Percentiles rank a stretch among this genome's conserved stretches.
These are phyloP conservation scores for Paradendryphiella salina DNA, from an alignment of 2,329 filamentous ascomycete species.

Conservation along the genomic window DNA sequence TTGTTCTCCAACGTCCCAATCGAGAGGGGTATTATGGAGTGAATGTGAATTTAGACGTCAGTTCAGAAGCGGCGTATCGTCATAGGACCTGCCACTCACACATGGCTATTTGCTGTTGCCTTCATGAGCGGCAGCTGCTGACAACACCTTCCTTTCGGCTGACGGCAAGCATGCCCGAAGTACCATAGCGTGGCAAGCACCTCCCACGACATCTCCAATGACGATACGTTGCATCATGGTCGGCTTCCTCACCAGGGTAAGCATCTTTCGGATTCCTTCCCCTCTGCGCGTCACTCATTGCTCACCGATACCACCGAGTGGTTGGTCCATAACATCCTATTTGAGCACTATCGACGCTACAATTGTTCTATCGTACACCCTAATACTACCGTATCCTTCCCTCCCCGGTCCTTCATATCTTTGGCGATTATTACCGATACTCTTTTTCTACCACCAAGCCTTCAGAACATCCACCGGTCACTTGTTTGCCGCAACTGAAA, in stretches of 20 bases:
- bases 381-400: background rate
- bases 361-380: background rate
- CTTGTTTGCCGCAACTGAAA: background rate
- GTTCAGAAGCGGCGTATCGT: too few relatives aligned
- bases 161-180: background rate
- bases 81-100: too few relatives aligned
- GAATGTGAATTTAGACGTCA: background rate
- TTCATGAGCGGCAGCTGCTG: background rate
- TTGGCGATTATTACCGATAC: background rate
- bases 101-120: background rate
- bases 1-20: background rate
- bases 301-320: background rate
- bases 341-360: constrained; percentile 1
- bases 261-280: background rate
- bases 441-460: background rate
- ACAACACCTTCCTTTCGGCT: background rate
- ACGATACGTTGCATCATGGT: constrained; percentile 4
- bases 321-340: constrained; percentile 12
- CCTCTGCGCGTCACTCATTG: background rate
- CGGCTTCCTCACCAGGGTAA: background rate
- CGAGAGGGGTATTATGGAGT: background rate
- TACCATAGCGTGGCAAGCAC: background rate
- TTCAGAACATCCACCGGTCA: background rate
- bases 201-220: background rate
- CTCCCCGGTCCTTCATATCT: background rate